Base-by-base conservation (phyloP, 106 monocot genomes). In the Cymbidium sinense region DNA sequence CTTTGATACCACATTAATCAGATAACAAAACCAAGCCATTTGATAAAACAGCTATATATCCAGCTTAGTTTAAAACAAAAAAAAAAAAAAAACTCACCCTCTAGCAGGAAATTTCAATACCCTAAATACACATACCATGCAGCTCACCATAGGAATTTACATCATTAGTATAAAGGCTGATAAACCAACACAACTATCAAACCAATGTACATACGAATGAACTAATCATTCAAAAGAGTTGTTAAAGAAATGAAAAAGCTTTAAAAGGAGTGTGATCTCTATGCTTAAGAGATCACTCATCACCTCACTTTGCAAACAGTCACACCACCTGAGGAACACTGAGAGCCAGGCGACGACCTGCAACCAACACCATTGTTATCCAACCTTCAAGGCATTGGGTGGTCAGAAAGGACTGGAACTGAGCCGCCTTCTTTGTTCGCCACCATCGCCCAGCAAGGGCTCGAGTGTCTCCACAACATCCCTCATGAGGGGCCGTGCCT, bases 381-480 rank as follows among this genome's bases (percentile, higher is more conserved):
- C 41, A 83, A 73, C 78, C 83, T 78, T 31, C 81, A 85, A 62
- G 70, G 70, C 33, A 75, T 20, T 35, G 8, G 50, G 31, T 83
- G 64, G 70, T 82, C 77, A 34, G 77, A 77, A 1, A 84, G 61
- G 15, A 86, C 44, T 2, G 77, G 83, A 23, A 74, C 85, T 17
- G 71, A 30, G 20, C 61, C 51, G 12, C 33, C 13, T 0, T 67
- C 31, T 4, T n/a, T 18, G 33, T 4, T 67, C 67, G 75, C 80
- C 81, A 1, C 80, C 82, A 36, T 20, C 20, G 43, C 67, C 29
- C 67, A 30, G 79, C 88, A 78, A 94, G 72, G 95, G 95, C 64
- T 95, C 88, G 9, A 95, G 89, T 0, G 91, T 95, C 80, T 95
- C 95, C 2, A 95, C 89, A 0, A 95, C 91, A 65, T 91, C 91